Evolutionary conservation across 192 early-diverging fungal genomes (phyloP).

Genomic region (Piromyces finnis): DNA sequence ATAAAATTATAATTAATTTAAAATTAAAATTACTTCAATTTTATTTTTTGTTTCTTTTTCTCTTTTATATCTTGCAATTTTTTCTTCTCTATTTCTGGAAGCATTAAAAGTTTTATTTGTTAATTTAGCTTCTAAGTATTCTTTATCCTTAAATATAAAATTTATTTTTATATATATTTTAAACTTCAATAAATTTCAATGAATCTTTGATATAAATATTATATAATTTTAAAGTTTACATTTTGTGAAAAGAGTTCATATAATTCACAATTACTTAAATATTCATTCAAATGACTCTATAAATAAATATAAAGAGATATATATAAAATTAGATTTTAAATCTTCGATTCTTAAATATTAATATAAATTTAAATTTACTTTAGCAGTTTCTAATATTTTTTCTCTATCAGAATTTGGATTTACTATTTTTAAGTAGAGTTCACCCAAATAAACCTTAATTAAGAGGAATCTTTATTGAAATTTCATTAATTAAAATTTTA

Average conservation of each 20-base stretch:
- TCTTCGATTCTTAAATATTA: too few species aligned
- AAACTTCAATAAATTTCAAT: too few species aligned
- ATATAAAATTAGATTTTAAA: too few species aligned
- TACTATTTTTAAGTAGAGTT: constrained; percentile 18
- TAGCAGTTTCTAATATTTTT: constrained; percentile 17
- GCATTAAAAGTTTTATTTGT: constrained; percentile 12
- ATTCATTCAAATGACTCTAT: constrained; percentile 16
- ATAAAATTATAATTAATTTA: too few species aligned
- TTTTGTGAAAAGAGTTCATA: constrained; percentile 8
- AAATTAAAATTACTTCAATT: too few species aligned
- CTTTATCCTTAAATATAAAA: constrained; percentile 9
- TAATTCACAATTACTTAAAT: constrained; percentile 8
- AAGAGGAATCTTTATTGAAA: constrained; percentile 34
- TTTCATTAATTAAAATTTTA: too few species aligned
- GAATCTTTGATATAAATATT: too few species aligned
- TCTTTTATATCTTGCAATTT: constrained; percentile 57
- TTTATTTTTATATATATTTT: too few species aligned
- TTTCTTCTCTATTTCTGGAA: constrained; percentile 36
- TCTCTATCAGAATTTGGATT: constrained; percentile 15
- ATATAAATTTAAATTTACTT: constrained; percentile 12
- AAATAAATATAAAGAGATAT: constrained; percentile 5
- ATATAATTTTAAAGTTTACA: too few species aligned
- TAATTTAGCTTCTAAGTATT: constrained; percentile 8
- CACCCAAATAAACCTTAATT: constrained; percentile 33
- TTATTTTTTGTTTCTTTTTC: constrained; percentile 51